Evolutionary conservation across 2,329 filamentous ascomycete genomes (phyloP).

Genomic region (Neofusicoccum ribis): DNA sequence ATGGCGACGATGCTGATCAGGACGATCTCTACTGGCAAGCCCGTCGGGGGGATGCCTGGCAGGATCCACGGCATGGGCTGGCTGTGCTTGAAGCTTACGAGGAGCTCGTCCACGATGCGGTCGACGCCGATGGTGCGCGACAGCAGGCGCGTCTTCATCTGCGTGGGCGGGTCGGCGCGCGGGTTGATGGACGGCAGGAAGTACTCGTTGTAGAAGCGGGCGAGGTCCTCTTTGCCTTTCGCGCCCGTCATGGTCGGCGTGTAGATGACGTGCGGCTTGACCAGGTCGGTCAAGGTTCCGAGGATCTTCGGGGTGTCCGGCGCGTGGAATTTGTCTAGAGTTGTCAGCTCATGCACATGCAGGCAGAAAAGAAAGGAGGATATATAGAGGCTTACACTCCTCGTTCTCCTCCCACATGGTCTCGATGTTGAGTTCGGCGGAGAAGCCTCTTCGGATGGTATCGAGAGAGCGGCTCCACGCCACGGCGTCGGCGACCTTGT

Average conservation of each 20-base stretch:
- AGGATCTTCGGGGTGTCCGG: conserved; percentile 40
- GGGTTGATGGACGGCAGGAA: conserved; percentile 51
- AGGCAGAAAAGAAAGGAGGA: neutral
- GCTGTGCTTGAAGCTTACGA: conserved; percentile 58
- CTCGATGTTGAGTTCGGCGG: conserved; percentile 48
- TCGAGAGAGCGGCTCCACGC: conserved; percentile 68
- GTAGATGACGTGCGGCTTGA: conserved; percentile 43
- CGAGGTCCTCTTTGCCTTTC: conserved; percentile 43
- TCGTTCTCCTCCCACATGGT: conserved; percentile 45
- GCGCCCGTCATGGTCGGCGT: conserved; percentile 50
- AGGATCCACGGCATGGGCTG: conserved; percentile 60
- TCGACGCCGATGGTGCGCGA: conserved; percentile 60
- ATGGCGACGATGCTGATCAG: conserved; percentile 59
- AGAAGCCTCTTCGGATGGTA: conserved; percentile 61
- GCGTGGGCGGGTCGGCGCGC: conserved; percentile 43
- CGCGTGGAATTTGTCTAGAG: conserved; percentile 37
- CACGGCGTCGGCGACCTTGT: conserved; percentile 63
- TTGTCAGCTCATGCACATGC: conserved; percentile 6
- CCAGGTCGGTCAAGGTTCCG: conserved; percentile 36
- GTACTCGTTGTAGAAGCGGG: conserved; percentile 57
- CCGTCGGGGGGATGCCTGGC: conserved; percentile 58
- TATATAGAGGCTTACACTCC: conserved; percentile 28
- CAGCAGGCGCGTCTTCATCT: conserved; percentile 50
- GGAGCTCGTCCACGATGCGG: conserved; percentile 62
- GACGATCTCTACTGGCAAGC: conserved; percentile 57